phyloP scores from a whole-genome alignment of 1,284 basidiomycete genomes.

The Cryptococcus floricola region DNA sequence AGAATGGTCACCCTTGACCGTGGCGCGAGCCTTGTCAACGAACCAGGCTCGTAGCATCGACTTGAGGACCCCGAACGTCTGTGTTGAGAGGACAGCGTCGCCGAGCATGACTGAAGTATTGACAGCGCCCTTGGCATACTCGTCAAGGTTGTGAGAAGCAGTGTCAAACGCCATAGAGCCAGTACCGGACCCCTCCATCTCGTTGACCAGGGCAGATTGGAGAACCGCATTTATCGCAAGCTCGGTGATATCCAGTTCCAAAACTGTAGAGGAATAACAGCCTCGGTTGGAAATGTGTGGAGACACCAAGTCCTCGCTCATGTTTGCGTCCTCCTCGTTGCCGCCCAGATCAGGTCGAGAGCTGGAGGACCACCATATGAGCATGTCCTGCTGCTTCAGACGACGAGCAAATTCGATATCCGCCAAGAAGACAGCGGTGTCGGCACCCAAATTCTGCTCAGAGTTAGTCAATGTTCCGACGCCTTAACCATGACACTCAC shows the following conservation, averaged over 20 bases:
- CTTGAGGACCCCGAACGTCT: constrained; percentile 82
- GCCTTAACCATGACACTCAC: constrained; percentile 19
- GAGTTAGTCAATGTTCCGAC: neutral
- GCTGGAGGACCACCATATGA: constrained; percentile 94
- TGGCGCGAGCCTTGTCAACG: constrained; percentile 69
- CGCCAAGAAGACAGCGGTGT: constrained; percentile 78
- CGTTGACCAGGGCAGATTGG: constrained; percentile 91
- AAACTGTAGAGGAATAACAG: constrained; percentile 86
- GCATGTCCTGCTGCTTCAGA: constrained; percentile 77
- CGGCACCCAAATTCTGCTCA: constrained; percentile 72
- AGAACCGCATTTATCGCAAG: constrained; percentile 91
- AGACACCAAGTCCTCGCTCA: constrained; percentile 70
- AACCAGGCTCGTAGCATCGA: constrained; percentile 89
- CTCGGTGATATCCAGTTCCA: constrained; percentile 86
- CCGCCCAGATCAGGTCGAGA: constrained; percentile 92
- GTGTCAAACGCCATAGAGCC: constrained; percentile 91
- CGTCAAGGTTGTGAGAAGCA: constrained; percentile 83
- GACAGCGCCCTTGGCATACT: constrained; percentile 71
- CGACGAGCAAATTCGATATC: constrained; percentile 90
- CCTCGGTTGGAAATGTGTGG: constrained; percentile 84
- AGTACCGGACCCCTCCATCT: constrained; percentile 85
- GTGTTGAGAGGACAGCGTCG: constrained; percentile 85
- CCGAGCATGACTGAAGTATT: constrained; percentile 79
- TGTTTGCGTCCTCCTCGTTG: constrained; percentile 77
- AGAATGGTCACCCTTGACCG: constrained; percentile 29